phyloP scores from a whole-genome alignment of 192 early-diverging fungal species.

The Phlyctochytrium arcticum region DNA sequence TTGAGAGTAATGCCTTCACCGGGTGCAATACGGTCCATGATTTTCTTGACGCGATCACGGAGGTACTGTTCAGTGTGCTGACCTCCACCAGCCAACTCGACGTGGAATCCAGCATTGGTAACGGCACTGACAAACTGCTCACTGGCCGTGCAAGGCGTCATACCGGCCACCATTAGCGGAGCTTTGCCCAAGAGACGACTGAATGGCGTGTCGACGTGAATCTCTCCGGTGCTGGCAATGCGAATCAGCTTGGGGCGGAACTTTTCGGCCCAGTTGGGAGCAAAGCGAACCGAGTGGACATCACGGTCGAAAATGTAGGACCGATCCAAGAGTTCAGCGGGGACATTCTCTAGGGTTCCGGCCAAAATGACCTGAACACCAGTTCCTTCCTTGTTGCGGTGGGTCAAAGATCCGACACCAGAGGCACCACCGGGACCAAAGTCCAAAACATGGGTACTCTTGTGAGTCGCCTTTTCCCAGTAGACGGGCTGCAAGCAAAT shows the following conservation, averaged over 20 bases:
- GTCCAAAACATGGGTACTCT: constrained; percentile 85
- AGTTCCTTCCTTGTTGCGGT: constrained; percentile 82
- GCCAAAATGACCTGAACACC: constrained; percentile 73
- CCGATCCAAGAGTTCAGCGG: constrained; percentile 62
- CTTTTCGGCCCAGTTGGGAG: constrained; percentile 79
- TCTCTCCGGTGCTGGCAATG: constrained; percentile 54
- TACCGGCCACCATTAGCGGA: constrained; percentile 92
- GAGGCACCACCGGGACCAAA: constrained; percentile 86
- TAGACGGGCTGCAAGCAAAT: constrained; percentile 68
- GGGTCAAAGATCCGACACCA: constrained; percentile 79
- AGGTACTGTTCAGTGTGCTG: constrained; percentile 73
- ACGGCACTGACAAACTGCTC: constrained; percentile 76
- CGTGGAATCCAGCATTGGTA: constrained; percentile 85
- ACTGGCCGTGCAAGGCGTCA: constrained; percentile 85
- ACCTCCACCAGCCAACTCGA: constrained; percentile 88
- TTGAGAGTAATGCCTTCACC: constrained; percentile 90
- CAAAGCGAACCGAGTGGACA: constrained; percentile 65
- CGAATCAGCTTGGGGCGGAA: constrained; percentile 82
- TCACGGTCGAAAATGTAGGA: constrained; percentile 76
- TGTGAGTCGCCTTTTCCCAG: constrained; percentile 65
- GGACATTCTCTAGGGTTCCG: constrained; percentile 59
- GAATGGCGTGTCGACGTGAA: constrained; percentile 87
- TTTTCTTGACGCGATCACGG: constrained; percentile 63
- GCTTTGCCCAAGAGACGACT: constrained; percentile 80
- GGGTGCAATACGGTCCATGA: constrained; percentile 65